Evolutionary conservation across 2,329 filamentous ascomycete genomes (phyloP), one percentile per base, ranked within the genome.

Genomic region (Penicillium digitatum): DNA sequence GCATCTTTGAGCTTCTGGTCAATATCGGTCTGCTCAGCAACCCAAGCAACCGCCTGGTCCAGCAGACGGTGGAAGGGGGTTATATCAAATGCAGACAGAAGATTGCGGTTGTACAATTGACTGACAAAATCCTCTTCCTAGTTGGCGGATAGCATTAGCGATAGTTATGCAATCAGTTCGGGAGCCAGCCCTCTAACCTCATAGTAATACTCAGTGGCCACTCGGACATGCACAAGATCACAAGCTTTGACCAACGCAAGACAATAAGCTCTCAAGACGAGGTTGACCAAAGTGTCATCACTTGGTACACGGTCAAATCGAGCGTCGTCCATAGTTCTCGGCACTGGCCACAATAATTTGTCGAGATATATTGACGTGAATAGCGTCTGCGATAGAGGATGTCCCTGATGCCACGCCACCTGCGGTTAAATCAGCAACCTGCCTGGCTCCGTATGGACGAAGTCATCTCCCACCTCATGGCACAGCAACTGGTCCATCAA

Each of bases 351-450:
- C 56, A 96, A 77, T 16, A 99, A 79, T 46, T 85, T 85, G 65
- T 96, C 92, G 54, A 97, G 83, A 71, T 99, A 94, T 32, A 95
- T 80, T 49, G 90, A 96, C 5, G 92, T 96, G 70, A 97, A 91
- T 1, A 99, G 77, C 0, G 94, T 97, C 71, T 97, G 94, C 1
- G 93, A 95, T 9, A 99, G 82, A 1, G 94, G 91, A 68, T 96
- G 92, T n/a, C 95, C 94, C 64, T 90, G 85, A 70, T 97, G 91
- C 92, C 95, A 99, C 59, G 91, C 90, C 84, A 96, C 95, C 87
- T 94, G 66, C 29, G 46, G 51, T 50, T 5, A 22, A 42, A 45
- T 58, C 35, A 56, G 52, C 48, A 16, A 52, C 2, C 18, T n/a
- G 18, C 5, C 14, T 16, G 7, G 39, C 31, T 11, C 5, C 16